phyloP scores from a whole-genome alignment of 2,329 filamentous ascomycete genomes.

The Dothideomycetes sp. region DNA sequence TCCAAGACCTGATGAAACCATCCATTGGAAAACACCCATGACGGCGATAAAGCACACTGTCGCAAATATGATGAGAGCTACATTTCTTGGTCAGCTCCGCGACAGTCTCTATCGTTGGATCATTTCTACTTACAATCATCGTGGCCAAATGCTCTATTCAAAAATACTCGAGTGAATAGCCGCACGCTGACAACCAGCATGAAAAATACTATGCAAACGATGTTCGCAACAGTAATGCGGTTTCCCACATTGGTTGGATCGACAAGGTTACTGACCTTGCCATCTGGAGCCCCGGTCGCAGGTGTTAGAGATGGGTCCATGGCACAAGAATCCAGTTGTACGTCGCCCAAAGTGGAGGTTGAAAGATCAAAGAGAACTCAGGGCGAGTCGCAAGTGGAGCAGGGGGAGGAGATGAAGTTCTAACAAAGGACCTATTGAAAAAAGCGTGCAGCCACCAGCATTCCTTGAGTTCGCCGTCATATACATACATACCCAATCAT shows the following conservation, averaged over 20 bases:
- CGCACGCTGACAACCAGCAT: constrained; percentile 10
- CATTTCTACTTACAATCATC: constrained; percentile 7
- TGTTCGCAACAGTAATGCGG: constrained; percentile 8
- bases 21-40: constrained; percentile 12
- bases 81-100: neutral
- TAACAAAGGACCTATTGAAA: constrained; percentile 6
- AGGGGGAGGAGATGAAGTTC: neutral
- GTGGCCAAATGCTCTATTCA: constrained; percentile 10
- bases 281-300: constrained; percentile 5
- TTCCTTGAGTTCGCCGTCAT: too few relatives aligned
- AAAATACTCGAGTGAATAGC: constrained; percentile 6
- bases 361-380: too few relatives aligned
- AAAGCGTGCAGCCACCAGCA: neutral
- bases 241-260: constrained; percentile 3
- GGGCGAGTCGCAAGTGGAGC: too few relatives aligned
- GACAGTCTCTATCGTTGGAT: neutral
- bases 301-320: constrained; percentile 5
- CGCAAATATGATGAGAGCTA: constrained; percentile 8
- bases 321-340: neutral
- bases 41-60: constrained; percentile 1
- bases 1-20: constrained; percentile 6
- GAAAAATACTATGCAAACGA: constrained; percentile 9
- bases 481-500: too few relatives aligned
- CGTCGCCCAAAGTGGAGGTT: too few relatives aligned
- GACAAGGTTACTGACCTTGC: constrained; percentile 2